phyloP scores from a whole-genome alignment of 1,284 basidiomycete species.

The Fomitopsis pinicola region DNA sequence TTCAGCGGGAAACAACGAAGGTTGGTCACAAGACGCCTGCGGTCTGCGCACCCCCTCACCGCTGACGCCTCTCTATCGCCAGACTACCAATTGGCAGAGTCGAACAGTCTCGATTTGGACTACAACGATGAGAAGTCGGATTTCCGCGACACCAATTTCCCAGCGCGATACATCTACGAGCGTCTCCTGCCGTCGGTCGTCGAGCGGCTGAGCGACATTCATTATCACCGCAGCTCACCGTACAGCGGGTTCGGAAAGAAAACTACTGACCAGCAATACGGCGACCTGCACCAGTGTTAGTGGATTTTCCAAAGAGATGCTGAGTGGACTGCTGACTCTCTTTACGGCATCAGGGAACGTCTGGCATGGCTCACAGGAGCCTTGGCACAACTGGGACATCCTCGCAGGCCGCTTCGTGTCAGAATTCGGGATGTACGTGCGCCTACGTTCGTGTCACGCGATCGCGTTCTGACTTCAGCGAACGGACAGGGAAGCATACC shows the following conservation, averaged over 20 bases:
- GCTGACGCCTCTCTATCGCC: not conserved
- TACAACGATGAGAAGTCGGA: conserved; percentile 80
- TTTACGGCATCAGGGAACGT: conserved; percentile 63
- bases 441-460: not conserved
- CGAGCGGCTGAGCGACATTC: conserved; percentile 54
- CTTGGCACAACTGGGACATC: conserved; percentile 88
- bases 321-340: conserved; percentile 3
- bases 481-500: conserved; percentile 68
- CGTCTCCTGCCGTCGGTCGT: conserved; percentile 74
- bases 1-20: conserved; percentile 86
- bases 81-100: conserved; percentile 84
- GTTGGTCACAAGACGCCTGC: conserved; percentile 28
- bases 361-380: conserved; percentile 86
- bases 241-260: conserved; percentile 78
- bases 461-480: not conserved
- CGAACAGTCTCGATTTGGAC: conserved; percentile 69
- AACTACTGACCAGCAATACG: conserved; percentile 72
- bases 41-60: not conserved
- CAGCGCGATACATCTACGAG: conserved; percentile 86
- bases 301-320: conserved; percentile 2
- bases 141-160: conserved; percentile 80
- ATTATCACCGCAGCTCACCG: conserved; percentile 82
- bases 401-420: conserved; percentile 84
- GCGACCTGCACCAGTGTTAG: conserved; percentile 85
- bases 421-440: conserved; percentile 79